These are phyloP conservation scores for Globisporangium carolinianum DNA, from an alignment of 352 stramenopile genomes.

Conservation along the genomic window DNA sequence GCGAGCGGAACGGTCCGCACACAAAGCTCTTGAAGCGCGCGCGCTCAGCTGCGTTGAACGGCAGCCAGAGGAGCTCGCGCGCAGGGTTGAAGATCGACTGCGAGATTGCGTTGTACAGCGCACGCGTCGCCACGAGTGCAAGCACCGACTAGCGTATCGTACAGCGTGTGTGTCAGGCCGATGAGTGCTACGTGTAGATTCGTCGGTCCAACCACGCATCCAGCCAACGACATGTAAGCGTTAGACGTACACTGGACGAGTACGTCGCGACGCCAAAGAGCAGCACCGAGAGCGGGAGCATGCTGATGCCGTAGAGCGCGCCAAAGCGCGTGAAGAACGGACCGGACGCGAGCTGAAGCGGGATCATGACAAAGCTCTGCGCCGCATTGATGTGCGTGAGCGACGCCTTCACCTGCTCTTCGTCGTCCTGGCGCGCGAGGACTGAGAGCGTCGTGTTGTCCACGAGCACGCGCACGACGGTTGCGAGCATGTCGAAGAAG, in stretches of 20 bases:
- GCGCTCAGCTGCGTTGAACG: conserved; percentile 65
- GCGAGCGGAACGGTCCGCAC: conserved; percentile 66
- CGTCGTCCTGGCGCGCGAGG: conserved; percentile 50
- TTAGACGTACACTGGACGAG: conserved; percentile 34
- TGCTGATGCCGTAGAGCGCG: conserved; percentile 78
- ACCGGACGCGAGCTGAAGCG: conserved; percentile 69
- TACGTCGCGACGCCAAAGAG: conserved; percentile 64
- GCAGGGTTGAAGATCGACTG: conserved; percentile 81
- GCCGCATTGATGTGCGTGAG: conserved; percentile 75
- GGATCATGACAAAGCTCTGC: conserved; percentile 85
- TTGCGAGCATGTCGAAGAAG: conserved; percentile 82
- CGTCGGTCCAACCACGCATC: neutral
- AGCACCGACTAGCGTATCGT: conserved; percentile 29
- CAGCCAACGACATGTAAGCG: too few relatives aligned
- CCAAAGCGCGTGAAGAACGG: conserved; percentile 81
- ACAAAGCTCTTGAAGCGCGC: conserved; percentile 78
- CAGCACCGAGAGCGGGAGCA: conserved; percentile 64
- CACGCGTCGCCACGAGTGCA: conserved; percentile 56
- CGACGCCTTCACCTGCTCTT: conserved; percentile 65
- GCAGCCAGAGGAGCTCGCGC: conserved; percentile 80
- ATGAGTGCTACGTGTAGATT: neutral
- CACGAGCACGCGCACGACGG: conserved; percentile 68
- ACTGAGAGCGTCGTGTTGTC: conserved; percentile 80
- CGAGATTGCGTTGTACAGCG: conserved; percentile 76
- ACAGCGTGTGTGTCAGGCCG: neutral